Base-by-base conservation (phyloP, 225 moss, liverwort and hornwort genomes). In the Sphagnum contortum region DNA sequence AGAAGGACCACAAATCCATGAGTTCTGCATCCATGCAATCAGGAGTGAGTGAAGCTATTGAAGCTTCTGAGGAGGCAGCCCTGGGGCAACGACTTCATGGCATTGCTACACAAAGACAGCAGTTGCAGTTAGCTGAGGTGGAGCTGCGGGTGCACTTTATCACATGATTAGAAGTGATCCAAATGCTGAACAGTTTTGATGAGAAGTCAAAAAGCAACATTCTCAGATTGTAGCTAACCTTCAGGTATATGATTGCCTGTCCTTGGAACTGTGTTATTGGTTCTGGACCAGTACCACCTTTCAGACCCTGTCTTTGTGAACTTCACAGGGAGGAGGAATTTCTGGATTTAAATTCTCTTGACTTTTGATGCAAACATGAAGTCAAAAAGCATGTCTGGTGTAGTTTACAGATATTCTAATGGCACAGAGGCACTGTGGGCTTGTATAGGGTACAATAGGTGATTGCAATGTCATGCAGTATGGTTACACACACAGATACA, bases 111-210 rank as follows among this genome's bases (percentile, higher is more conserved):
- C 89, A 95, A 73, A 89, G 94, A 74, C 89, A 91, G 56, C 89
- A 89, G 69, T 72, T 91, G 69, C 94, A 95, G 64, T 86, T 83
- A 77, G 89, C 84, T 63, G 94, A 91, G 64, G 65, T 95, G 59
- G 89, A 95, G 69, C 77, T 91, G 48, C 78, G 84, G 79, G 91
- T 91, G 10, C 87, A 89, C 71, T 91, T 87, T 74, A 86, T 95
- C 60, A 91, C 94, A 48, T 81, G 84, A 70, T 81, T 91, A 63
- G 89, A 95, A 80, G 80, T 95, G 64, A 79, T 89, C 11, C 88
- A 89, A 49, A 82, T 95, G 73, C 94, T 86, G 69, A 84, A 76
- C 65, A 88, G 67, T 60, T 81, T 88, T 49, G 91, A 89, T 53
- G 91, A 95, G 66, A 85, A 86, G 60, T 81, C 84, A 8, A 91